Evolutionary conservation across 768 basidiomycete genomes (phyloP).

Genomic region (Phylloporus rhodoxanthus): DNA sequence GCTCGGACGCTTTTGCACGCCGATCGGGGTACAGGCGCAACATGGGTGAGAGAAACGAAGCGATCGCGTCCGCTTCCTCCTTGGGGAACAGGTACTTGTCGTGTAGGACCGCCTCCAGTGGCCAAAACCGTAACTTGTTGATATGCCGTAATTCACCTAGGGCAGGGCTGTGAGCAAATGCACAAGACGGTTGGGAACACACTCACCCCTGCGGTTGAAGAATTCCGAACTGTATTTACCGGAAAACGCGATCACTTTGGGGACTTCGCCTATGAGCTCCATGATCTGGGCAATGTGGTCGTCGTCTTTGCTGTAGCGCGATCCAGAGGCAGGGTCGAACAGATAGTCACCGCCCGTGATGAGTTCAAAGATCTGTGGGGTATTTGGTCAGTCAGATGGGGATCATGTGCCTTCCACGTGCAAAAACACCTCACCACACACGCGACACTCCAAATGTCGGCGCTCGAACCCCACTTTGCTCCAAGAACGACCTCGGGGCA

Average conservation of each 20-base stretch:
- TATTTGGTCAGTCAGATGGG: background rate
- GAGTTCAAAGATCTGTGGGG: slow-evolving; percentile 79
- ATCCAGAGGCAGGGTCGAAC: slow-evolving; percentile 93
- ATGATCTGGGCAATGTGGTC: slow-evolving; percentile 98
- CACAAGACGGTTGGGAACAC: slow-evolving; percentile 1
- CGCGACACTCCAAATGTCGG: slow-evolving; percentile 95
- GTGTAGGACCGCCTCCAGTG: slow-evolving; percentile 70
- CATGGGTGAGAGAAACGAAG: slow-evolving; percentile 85
- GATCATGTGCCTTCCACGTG: background rate
- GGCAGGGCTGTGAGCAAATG: background rate
- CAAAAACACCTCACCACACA: slow-evolving; percentile 64
- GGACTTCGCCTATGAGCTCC: slow-evolving; percentile 90
- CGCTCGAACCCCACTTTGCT: slow-evolving; percentile 91
- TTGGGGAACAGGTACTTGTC: slow-evolving; percentile 95
- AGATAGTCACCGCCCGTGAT: slow-evolving; percentile 96
- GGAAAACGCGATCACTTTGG: slow-evolving; percentile 72
- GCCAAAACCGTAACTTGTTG: slow-evolving; percentile 90
- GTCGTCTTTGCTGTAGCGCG: slow-evolving; percentile 93
- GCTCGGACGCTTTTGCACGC: slow-evolving; percentile 81
- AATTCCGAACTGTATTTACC: slow-evolving; percentile 94
- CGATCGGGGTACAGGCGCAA: slow-evolving; percentile 83
- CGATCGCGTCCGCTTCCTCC: slow-evolving; percentile 73
- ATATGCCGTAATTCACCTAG: slow-evolving; percentile 87
- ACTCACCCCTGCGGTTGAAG: slow-evolving; percentile 89
- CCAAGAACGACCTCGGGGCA: slow-evolving; percentile 97